Evolutionary conservation across 2,329 filamentous ascomycete genomes (phyloP).

Genomic region (Stagonosporopsis cucurbitacearum): DNA sequence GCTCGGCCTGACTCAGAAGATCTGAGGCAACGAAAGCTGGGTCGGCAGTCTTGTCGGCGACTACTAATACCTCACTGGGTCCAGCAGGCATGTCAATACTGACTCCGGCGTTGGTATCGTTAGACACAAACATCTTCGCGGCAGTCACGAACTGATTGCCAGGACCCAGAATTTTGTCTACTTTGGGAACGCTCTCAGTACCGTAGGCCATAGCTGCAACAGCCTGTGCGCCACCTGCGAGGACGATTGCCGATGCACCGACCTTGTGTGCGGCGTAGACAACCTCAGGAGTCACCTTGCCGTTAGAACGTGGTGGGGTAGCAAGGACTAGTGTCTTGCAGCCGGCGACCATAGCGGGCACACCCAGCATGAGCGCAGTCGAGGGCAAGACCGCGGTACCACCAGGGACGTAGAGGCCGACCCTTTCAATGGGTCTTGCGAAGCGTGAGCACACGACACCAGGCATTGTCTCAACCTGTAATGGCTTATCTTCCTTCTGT

Average conservation of each 20-base stretch:
- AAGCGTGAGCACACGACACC: conserved; percentile 95
- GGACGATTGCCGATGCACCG: conserved; percentile 91
- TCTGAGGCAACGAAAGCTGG: conserved; percentile 96
- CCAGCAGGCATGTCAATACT: conserved; percentile 99
- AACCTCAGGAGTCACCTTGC: conserved; percentile 92
- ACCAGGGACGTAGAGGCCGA: conserved; percentile 95
- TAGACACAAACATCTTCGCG: conserved; percentile 97
- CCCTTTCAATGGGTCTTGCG: conserved; percentile 87
- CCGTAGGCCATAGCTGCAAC: conserved; percentile 97
- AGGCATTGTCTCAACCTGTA: conserved; percentile 96
- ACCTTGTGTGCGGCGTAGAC: conserved; percentile 98
- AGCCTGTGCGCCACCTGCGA: conserved; percentile 94
- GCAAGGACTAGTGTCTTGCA: conserved; percentile 95
- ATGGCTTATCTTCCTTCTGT: conserved; percentile 81
- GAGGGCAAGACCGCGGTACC: conserved; percentile 97
- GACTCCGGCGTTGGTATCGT: conserved; percentile 93
- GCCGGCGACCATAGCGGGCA: conserved; percentile 95
- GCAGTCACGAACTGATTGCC: conserved; percentile 99
- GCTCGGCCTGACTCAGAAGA: conserved; percentile 92
- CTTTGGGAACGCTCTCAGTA: conserved; percentile 91
- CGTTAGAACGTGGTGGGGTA: conserved; percentile 86
- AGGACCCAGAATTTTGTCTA: conserved; percentile 97
- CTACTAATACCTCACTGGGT: conserved; percentile 93
- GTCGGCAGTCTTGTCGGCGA: conserved; percentile 86
- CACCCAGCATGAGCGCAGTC: conserved; percentile 96